These are phyloP conservation scores for Suaeda aralocaspica DNA, from an alignment of 148 eudicot species.

Conservation along the genomic window DNA sequence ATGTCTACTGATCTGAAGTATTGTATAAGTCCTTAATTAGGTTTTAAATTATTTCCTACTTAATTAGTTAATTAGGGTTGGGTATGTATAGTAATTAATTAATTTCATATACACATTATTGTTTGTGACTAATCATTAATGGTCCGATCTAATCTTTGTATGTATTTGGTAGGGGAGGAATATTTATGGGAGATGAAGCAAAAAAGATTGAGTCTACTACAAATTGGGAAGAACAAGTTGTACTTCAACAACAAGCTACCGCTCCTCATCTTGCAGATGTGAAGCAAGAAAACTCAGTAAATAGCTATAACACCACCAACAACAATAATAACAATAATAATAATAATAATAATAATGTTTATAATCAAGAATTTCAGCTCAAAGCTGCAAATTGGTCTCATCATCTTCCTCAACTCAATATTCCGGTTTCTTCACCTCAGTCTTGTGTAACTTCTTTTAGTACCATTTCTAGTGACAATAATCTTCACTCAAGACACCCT, in stretches of 20 bases:
- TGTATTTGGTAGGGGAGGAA: conserved; percentile 43
- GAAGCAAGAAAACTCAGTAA: conserved; percentile 49
- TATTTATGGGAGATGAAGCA: conserved; percentile 36
- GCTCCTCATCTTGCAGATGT: conserved; percentile 20
- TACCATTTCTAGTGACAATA: conserved; percentile 26
- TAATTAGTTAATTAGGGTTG: background rate
- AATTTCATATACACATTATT: too few relatives aligned
- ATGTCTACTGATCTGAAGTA: conserved; percentile 1
- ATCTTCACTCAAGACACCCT: conserved; percentile 39
- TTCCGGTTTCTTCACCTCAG: conserved; percentile 69
- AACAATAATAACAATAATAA: conserved; percentile 15
- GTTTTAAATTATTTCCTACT: too few relatives aligned
- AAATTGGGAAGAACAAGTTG: conserved; percentile 52
- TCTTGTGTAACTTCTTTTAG: conserved; percentile 60
- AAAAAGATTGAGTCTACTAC: conserved; percentile 36
- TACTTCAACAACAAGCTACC: conserved; percentile 32
- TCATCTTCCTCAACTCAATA: conserved; percentile 24
- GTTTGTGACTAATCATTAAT: background rate
- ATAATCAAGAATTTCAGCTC: conserved; percentile 23
- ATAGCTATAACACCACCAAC: conserved; percentile 23
- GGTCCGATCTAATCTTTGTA: conserved; percentile 6
- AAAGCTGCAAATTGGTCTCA: conserved; percentile 38
- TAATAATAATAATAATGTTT: conserved; percentile 19
- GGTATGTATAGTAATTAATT: too few relatives aligned
- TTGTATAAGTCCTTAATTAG: background rate